These are phyloP conservation scores for Penicillium parvum DNA, from an alignment of 495 filamentous ascomycete species.

Conservation along the genomic window DNA sequence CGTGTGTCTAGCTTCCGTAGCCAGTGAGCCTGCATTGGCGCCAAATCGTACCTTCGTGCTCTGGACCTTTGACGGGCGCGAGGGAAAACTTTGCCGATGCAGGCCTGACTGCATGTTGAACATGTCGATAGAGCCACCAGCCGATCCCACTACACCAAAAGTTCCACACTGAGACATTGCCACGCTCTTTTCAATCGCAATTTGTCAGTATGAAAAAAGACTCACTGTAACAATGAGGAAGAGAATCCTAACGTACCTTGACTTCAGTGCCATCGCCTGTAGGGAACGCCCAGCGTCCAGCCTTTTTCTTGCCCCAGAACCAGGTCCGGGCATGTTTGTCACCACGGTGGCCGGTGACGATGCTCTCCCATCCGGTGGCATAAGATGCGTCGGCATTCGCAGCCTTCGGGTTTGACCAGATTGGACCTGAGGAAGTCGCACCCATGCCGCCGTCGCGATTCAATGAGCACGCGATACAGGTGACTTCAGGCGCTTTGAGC, in stretches of 20 bases:
- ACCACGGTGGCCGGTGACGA: conserved; percentile 87
- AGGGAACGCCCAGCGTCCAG: conserved; percentile 88
- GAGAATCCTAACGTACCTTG: conserved; percentile 43
- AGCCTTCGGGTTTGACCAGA: conserved; percentile 70
- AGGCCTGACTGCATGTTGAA: conserved; percentile 94
- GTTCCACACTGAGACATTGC: conserved; percentile 86
- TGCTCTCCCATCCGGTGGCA: conserved; percentile 90
- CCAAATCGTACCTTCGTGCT: background rate
- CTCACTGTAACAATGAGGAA: background rate
- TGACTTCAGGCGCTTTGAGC: conserved; percentile 85
- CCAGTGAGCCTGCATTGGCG: background rate
- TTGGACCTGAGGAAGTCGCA: conserved; percentile 59
- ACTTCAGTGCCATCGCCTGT: conserved; percentile 81
- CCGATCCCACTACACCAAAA: conserved; percentile 88
- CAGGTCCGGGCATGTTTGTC: conserved; percentile 86
- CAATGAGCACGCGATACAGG: conserved; percentile 80
- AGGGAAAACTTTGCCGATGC: conserved; percentile 80
- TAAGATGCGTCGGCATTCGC: conserved; percentile 57
- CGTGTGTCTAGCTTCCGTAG: conserved; percentile 59
- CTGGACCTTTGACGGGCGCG: conserved; percentile 54
- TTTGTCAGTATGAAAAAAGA: too few species aligned
- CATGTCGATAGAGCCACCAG: conserved; percentile 77
- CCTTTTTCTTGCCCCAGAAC: conserved; percentile 94
- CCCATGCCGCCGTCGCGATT: conserved; percentile 93
- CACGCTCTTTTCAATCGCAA: conserved; percentile 58